A percentile compares a stretch with the other conserved stretches of the same genome.
phyloP scores from a whole-genome alignment of 306 rosid species.

The Hippophae rhamnoides region DNA sequence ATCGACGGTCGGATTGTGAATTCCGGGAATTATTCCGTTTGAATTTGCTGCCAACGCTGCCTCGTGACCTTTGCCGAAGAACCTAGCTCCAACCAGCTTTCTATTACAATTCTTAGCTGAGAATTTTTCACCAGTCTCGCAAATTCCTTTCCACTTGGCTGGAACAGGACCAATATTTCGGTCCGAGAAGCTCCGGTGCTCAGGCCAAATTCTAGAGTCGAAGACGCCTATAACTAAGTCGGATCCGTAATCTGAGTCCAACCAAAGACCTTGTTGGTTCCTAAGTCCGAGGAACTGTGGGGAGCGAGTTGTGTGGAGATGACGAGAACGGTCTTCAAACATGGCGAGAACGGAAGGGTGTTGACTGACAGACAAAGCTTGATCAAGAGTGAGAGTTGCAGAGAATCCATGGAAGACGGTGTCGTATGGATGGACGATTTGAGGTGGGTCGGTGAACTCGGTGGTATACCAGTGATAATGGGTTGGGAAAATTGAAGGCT shows the following conservation, averaged over 20 bases:
- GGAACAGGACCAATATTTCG: conserved; percentile 65
- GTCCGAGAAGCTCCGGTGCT: conserved; percentile 70
- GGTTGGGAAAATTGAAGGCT: conserved; percentile 70
- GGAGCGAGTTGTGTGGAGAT: conserved; percentile 88
- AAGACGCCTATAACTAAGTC: conserved; percentile 71
- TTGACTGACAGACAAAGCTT: conserved; percentile 24
- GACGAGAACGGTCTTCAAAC: conserved; percentile 59
- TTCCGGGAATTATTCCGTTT: conserved; percentile 36
- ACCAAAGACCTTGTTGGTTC: conserved; percentile 88
- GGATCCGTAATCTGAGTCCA: conserved; percentile 81
- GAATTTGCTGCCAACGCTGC: conserved; percentile 26
- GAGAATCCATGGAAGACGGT: conserved; percentile 89
- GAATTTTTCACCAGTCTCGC: conserved; percentile 57
- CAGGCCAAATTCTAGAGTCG: conserved; percentile 81
- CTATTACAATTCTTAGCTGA: conserved; percentile 43
- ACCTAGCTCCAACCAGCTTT: conserved; percentile 72
- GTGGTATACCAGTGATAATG: conserved; percentile 77
- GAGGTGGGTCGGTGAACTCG: conserved; percentile 45
- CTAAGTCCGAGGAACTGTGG: conserved; percentile 89
- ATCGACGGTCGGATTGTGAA: conserved; percentile 57
- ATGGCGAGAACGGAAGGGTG: conserved; percentile 69
- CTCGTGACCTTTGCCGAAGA: conserved; percentile 70
- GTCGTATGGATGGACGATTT: conserved; percentile 57
- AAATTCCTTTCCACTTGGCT: conserved; percentile 66
- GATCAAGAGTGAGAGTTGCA: conserved; percentile 40